phyloP scores from a whole-genome alignment of 768 basidiomycete genomes.

The Daedaleopsis sinensis region DNA sequence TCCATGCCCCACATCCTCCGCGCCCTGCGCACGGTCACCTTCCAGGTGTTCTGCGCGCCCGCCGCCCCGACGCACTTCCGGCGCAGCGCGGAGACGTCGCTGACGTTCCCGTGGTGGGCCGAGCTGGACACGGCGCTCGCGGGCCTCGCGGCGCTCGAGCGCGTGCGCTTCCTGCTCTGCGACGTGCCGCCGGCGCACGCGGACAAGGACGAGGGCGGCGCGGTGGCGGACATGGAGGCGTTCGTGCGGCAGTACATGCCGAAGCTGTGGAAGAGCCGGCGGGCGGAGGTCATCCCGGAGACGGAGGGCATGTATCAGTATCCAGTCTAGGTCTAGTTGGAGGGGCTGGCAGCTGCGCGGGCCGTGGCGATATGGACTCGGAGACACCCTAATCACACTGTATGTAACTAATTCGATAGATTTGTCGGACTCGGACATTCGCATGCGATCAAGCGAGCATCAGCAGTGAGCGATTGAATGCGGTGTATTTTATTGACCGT shows the following conservation, averaged over 20 bases:
- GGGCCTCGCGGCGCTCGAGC: background rate
- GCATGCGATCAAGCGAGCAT: no score
- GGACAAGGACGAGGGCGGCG: background rate
- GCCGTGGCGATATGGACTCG: no score
- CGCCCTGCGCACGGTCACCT: background rate
- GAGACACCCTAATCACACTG: no score
- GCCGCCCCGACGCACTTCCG: background rate
- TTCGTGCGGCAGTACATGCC: background rate
- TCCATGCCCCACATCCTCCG: background rate
- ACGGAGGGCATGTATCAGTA: background rate
- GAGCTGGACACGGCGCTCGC: background rate
- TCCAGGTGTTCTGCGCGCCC: conserved; percentile 1
- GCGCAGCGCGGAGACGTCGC: background rate
- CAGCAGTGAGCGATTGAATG: no score
- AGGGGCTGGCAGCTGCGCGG: background rate
- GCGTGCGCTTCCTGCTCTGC: background rate
- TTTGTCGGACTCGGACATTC: no score
- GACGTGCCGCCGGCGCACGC: background rate
- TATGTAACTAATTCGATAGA: no score
- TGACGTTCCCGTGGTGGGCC: background rate
- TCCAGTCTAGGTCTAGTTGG: background rate
- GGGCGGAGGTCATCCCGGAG: background rate
- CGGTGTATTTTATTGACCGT: no score
- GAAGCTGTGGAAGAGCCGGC: background rate
- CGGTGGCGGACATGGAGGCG: background rate